Conservation (phyloP, 805 yeast species). For the Yarrowia sp. region DNA sequence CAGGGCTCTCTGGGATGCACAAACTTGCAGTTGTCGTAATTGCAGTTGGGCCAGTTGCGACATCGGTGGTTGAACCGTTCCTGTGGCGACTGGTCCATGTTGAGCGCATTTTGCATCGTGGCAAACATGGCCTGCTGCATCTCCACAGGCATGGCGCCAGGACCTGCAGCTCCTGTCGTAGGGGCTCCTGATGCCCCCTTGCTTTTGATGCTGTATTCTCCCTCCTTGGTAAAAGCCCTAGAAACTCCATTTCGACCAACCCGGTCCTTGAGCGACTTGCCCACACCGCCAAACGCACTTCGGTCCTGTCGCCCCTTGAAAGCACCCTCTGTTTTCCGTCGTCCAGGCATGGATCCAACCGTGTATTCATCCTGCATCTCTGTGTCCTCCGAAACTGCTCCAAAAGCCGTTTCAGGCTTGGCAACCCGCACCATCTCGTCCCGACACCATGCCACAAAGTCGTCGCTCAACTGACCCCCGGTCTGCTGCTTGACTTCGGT, state of each 20-base stretch:
- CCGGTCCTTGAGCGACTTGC: slow-evolving; percentile 23
- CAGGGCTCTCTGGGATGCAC: slow-evolving; percentile 81
- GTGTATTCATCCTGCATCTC: slow-evolving; percentile 2
- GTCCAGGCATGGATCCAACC: background rate
- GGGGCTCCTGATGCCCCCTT: background rate
- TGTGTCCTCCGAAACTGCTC: background rate
- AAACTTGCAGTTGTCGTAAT: slow-evolving; percentile 50
- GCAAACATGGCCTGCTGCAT: slow-evolving; percentile 10
- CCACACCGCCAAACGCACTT: slow-evolving; percentile 1
- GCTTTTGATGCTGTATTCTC: background rate
- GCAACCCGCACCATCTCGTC: background rate
- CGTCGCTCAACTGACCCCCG: background rate
- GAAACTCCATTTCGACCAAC: slow-evolving; percentile 7
- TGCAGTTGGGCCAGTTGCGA: slow-evolving; percentile 40
- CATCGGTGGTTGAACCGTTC: slow-evolving; percentile 32
- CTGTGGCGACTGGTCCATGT: background rate
- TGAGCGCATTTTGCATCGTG: slow-evolving; percentile 1
- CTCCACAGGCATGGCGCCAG: background rate
- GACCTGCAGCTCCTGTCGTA: background rate
- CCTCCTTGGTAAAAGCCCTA: slow-evolving; percentile 2
- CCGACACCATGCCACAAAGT: slow-evolving; percentile 17
- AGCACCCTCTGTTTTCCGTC: background rate
- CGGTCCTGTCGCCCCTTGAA: slow-evolving; percentile 5
- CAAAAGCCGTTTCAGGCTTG: background rate
- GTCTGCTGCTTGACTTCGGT: slow-evolving; percentile 1